Evolutionary conservation across 1,139 yeast species (phyloP), one percentile per base, ranked within the genome.

Genomic region (Pichia sp.): DNA sequence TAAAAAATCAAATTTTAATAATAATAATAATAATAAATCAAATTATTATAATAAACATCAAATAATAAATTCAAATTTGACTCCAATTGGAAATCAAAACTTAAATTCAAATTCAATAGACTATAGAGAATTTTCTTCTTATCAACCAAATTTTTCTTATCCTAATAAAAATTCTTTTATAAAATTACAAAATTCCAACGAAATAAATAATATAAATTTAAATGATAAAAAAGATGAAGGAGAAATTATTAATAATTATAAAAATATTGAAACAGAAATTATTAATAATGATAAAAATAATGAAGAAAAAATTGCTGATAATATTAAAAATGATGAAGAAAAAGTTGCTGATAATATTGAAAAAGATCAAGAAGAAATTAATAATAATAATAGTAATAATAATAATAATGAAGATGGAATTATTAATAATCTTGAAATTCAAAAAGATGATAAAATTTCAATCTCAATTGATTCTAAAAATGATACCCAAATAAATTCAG

Each of bases 121-220:
- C 10, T 40, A 45, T 41, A 32, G 39, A 32, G 44, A 41, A 3
- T 37, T 45, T 37, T 37, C 40, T 37, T 37, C 40, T 5, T 28
- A 10, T 11, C 31, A 37, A 37, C 40, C 40, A 11, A 37, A 28
- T 5, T 28, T 37, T n/a, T 35, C 39, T n/a, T 26, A 25, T 2
- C 30, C 44, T 7, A 28, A 8, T 5, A 45, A 45, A 40, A 38
- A 40, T 18, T 40, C 40, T 5, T 36, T 36, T 3, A n/a, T 26
- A 9, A 29, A 36, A 27, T 35, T 28, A 5, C 18, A 18, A 18
- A 18, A 18, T 18, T 18, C 18, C 18, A 18, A 18, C 18, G 18
- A 18, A 18, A 18, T 18, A 18, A 18, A 18, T 18, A 18, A 18
- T 18, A 18, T 18, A 18, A 18, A 18, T 18, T 18, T 18, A 18